Evolutionary conservation across 2,329 filamentous ascomycete genomes (phyloP).

Genomic region (Cercospora canescens): DNA sequence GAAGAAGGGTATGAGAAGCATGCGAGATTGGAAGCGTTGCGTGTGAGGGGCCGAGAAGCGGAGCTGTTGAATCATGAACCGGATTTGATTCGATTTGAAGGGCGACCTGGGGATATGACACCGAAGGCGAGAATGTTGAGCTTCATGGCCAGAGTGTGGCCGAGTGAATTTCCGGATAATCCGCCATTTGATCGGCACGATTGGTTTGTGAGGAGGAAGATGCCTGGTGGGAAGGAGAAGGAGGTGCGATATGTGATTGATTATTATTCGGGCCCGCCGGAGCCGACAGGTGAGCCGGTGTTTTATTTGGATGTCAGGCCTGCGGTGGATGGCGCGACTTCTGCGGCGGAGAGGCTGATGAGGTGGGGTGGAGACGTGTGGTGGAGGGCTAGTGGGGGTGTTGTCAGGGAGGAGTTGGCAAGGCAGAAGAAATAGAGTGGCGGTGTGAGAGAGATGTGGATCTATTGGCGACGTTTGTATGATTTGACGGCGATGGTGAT

Average conservation of each 20-base stretch:
- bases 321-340: slow-evolving; percentile 76
- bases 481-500: neutral
- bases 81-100: slow-evolving; percentile 81
- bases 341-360: slow-evolving; percentile 77
- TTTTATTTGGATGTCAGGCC: slow-evolving; percentile 95
- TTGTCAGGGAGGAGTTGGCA: slow-evolving; percentile 52
- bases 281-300: slow-evolving; percentile 84
- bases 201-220: slow-evolving; percentile 83
- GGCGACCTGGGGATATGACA: slow-evolving; percentile 82
- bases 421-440: slow-evolving; percentile 26
- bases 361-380: slow-evolving; percentile 92
- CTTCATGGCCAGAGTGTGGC: slow-evolving; percentile 75
- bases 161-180: slow-evolving; percentile 73
- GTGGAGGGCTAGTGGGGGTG: slow-evolving; percentile 82
- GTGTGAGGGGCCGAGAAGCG: slow-evolving; percentile 20
- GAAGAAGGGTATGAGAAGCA: slow-evolving; percentile 36
- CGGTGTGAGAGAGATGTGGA: neutral
- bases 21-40: slow-evolving; percentile 28
- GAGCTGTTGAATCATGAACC: slow-evolving; percentile 55
- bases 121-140: slow-evolving; percentile 87
- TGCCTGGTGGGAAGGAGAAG: slow-evolving; percentile 64
- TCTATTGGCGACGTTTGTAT: neutral
- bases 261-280: slow-evolving; percentile 65
- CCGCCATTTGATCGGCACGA: slow-evolving; percentile 96
- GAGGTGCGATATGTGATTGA: slow-evolving; percentile 91